Conservation (phyloP, 768 basidiomycete genomes). For the Ramaria sp. region DNA sequence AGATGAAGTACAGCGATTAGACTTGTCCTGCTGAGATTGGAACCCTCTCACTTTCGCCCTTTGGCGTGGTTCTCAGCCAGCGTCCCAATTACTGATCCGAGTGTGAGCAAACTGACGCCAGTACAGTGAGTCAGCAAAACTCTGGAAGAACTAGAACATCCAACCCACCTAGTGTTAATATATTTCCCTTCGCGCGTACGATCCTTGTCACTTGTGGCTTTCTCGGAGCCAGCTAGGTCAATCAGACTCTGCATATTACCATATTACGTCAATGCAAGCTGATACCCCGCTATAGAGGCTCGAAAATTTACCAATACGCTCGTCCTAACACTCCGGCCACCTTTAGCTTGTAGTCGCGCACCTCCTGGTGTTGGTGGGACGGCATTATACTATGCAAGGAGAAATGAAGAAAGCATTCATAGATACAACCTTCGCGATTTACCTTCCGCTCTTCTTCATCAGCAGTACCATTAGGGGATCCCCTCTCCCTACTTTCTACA, state of each 20-base stretch:
- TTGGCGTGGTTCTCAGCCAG: conserved; percentile 77
- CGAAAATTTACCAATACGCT: conserved; percentile 49
- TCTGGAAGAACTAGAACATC: not conserved
- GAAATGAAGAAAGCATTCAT: not conserved
- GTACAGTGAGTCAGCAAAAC: conserved; percentile 7
- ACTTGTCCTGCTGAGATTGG: not conserved
- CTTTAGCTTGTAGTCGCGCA: conserved; percentile 61
- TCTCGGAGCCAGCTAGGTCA: conserved; percentile 94
- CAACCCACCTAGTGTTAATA: conserved; percentile 74
- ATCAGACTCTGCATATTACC: conserved; percentile 58
- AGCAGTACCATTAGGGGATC: conserved; percentile 15
- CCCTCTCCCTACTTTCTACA: conserved; percentile 74
- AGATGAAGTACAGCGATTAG: not conserved
- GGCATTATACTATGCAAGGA: not conserved
- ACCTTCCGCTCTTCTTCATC: conserved; percentile 32
- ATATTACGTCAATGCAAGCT: not conserved
- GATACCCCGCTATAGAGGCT: not conserved
- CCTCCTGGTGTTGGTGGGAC: conserved; percentile 43
- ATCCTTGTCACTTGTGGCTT: conserved; percentile 91
- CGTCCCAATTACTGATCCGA: conserved; percentile 88
- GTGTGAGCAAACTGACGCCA: conserved; percentile 62
- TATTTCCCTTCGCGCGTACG: conserved; percentile 93
- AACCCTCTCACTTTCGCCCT: conserved; percentile 45
- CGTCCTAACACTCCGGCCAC: conserved; percentile 69
- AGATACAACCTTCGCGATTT: conserved; percentile 26